phyloP scores from a whole-genome alignment of 306 rosid genomes.

The Arachis stenosperma region DNA sequence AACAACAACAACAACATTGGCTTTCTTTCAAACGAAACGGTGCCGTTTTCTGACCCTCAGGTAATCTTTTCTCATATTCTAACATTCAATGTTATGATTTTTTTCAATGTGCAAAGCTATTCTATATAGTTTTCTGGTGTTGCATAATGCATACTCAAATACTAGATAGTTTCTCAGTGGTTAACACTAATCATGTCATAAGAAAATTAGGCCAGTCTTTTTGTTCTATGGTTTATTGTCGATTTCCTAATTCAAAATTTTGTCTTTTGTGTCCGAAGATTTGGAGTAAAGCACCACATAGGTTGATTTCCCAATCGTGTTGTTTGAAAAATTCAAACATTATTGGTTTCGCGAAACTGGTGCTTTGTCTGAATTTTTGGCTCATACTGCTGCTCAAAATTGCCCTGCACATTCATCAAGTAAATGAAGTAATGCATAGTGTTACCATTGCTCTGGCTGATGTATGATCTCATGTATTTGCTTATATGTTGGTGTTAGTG shows the following conservation, averaged over 20 bases:
- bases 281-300: background rate
- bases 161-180: too few relatives aligned
- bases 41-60: background rate
- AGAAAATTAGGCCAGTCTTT: too few relatives aligned
- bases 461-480: background rate
- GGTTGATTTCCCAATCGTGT: background rate
- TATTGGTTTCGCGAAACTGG: background rate
- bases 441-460: background rate
- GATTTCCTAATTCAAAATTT: too few relatives aligned
- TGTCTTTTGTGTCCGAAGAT: too few relatives aligned
- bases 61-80: background rate
- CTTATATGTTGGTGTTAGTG: background rate
- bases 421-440: background rate
- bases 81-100: background rate
- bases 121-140: background rate
- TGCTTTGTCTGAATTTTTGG: background rate
- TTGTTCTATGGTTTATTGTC: too few relatives aligned
- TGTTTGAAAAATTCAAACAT: background rate
- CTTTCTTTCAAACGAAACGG: background rate
- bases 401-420: slow-evolving; percentile 5
- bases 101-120: background rate
- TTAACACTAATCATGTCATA: too few relatives aligned
- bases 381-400: background rate
- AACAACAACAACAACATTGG: background rate
- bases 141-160: too few relatives aligned